These are phyloP conservation scores for Aquilaria malaccensis DNA, from an alignment of 345 rosid species.

Conservation along the genomic window DNA sequence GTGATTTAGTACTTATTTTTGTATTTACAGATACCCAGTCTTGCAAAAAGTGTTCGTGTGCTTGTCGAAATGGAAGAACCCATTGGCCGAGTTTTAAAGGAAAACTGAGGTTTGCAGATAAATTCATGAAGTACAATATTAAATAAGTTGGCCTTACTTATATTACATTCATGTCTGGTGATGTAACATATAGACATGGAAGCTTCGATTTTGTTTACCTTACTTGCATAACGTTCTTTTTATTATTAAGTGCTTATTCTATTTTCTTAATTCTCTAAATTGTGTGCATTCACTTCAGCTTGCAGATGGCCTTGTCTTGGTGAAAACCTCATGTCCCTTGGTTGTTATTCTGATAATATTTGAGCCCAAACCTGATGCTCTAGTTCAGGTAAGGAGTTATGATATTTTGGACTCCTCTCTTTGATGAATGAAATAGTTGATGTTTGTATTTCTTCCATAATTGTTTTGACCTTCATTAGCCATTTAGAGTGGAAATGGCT, in stretches of 20 bases:
- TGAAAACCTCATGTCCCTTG: slow-evolving; percentile 63
- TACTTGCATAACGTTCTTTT: not conserved
- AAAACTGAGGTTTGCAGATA: slow-evolving; percentile 40
- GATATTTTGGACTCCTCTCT: slow-evolving; percentile 1
- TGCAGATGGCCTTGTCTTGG: slow-evolving; percentile 63
- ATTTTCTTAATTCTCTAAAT: slow-evolving; percentile 1
- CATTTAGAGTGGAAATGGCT: slow-evolving; percentile 87
- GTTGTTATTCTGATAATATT: slow-evolving; percentile 68
- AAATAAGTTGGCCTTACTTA: not conserved
- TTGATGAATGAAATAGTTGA: slow-evolving; percentile 2
- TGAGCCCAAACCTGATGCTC: slow-evolving; percentile 76
- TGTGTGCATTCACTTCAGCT: slow-evolving; percentile 28
- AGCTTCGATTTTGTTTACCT: not conserved
- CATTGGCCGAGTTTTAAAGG: slow-evolving; percentile 35
- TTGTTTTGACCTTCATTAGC: slow-evolving; percentile 37
- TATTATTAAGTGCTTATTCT: not conserved
- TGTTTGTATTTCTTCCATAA: not conserved
- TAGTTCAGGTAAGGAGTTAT: slow-evolving; percentile 50
- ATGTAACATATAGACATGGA: no score
- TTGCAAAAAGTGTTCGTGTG: slow-evolving; percentile 43
- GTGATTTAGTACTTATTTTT: not conserved
- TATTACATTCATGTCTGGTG: not conserved
- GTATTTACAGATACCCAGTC: slow-evolving; percentile 32
- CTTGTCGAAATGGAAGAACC: slow-evolving; percentile 63
- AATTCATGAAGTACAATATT: not conserved